A percentile compares a stretch with the other conserved stretches of the same genome.
Evolutionary conservation across 441 rosid species (phyloP).

Genomic region (Lepidium campestre): DNA sequence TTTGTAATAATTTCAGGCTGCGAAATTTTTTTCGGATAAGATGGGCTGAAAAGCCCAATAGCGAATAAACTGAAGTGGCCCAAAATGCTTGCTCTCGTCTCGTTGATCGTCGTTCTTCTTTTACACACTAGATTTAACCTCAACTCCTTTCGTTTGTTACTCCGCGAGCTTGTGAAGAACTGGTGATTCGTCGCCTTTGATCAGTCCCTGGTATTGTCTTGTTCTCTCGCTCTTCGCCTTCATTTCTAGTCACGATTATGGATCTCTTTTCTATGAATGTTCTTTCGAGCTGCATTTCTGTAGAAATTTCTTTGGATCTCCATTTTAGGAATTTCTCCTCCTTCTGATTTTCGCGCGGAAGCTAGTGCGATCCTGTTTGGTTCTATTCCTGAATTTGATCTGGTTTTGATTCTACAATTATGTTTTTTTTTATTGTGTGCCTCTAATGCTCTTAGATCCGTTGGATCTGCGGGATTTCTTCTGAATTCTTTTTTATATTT

Average conservation of each 20-base stretch:
- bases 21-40: neutral
- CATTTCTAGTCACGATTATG: neutral
- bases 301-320: conserved; percentile 14
- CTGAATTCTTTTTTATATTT: neutral
- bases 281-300: neutral
- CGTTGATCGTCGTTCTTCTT: too few species aligned
- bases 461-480: conserved; percentile 14
- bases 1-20: neutral
- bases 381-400: neutral
- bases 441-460: conserved; percentile 17
- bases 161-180: conserved; percentile 15
- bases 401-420: conserved; percentile 3
- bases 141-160: neutral
- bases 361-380: neutral
- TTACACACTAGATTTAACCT: neutral
- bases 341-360: neutral
- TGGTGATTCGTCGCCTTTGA: conserved; percentile 15
- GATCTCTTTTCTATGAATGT: neutral
- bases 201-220: conserved; percentile 22
- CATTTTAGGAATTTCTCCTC: neutral
- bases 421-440: neutral
- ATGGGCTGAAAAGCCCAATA: conserved; percentile 19
- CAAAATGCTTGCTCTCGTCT: neutral
- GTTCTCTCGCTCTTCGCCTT: neutral
- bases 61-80: neutral